These are phyloP conservation scores for Euphorbia corollata DNA, from an alignment of 441 rosid genomes.

Conservation along the genomic window DNA sequence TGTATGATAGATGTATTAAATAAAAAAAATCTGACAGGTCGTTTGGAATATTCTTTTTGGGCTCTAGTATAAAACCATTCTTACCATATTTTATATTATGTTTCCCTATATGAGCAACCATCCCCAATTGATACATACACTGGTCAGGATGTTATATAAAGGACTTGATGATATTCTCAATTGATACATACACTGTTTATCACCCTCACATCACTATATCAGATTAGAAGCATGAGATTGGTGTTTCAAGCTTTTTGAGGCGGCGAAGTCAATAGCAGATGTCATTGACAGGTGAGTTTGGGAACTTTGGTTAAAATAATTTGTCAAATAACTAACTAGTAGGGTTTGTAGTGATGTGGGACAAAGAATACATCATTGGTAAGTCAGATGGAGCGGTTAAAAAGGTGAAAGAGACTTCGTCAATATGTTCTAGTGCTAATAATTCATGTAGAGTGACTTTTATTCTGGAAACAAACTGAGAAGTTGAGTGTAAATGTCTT, in stretches of 20 bases:
- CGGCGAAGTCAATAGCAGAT: not conserved
- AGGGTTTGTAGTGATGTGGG: not conserved
- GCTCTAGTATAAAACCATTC: not conserved
- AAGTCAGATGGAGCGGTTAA: not conserved
- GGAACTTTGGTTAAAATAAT: too few relatives aligned
- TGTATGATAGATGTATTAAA: not conserved
- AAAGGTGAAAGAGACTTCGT: not conserved
- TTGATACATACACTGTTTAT: too few relatives aligned
- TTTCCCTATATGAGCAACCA: not conserved
- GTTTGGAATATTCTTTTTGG: too few relatives aligned
- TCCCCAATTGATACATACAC: too few relatives aligned
- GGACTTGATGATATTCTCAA: not conserved
- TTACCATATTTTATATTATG: not conserved
- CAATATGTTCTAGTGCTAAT: not conserved
- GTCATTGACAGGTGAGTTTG: too few relatives aligned
- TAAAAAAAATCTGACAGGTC: too few relatives aligned
- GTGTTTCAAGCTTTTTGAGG: not conserved
- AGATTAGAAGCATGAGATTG: not conserved
- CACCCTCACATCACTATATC: not conserved
- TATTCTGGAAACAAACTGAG: too few relatives aligned
- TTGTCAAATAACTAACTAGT: not conserved
- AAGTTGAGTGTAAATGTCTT: not conserved
- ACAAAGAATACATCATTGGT: too few relatives aligned
- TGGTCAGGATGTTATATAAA: not conserved
- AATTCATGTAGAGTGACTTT: too few relatives aligned